phyloP scores from a whole-genome alignment of 129 eudicot genomes.

The Apium graveolens region DNA sequence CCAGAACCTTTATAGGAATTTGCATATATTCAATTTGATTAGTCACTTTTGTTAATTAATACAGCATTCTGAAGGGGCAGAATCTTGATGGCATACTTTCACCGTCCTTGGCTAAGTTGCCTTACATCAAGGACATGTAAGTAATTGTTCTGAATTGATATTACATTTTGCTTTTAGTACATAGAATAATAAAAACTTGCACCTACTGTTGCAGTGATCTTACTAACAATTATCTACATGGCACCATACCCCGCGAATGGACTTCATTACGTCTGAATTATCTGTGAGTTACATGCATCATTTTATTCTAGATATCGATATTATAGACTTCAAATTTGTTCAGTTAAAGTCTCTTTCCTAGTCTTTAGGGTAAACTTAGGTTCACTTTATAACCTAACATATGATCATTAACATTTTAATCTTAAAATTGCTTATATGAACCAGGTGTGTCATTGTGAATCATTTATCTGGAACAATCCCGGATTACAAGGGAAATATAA shows the following conservation, averaged over 20 bases:
- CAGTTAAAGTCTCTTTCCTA: neutral
- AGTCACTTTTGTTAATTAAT: neutral
- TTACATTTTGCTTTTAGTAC: too few relatives aligned
- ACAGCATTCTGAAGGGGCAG: neutral
- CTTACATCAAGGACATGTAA: too few relatives aligned
- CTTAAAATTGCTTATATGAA: neutral
- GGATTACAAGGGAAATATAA: conserved; percentile 39
- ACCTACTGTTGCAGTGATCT: too few relatives aligned
- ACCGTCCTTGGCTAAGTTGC: neutral
- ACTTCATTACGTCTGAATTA: too few relatives aligned
- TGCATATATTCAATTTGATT: neutral
- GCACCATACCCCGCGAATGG: too few relatives aligned
- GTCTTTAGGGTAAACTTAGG: neutral
- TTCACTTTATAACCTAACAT: neutral
- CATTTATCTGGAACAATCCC: conserved; percentile 70
- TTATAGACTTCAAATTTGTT: too few relatives aligned
- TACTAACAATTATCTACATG: too few relatives aligned
- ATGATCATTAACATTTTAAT: too few relatives aligned
- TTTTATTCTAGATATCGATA: too few relatives aligned
- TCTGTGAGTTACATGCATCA: too few relatives aligned
- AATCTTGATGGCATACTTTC: neutral
- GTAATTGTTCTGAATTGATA: too few relatives aligned
- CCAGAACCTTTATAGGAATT: neutral
- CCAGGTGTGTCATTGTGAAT: conserved; percentile 39
- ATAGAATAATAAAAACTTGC: too few relatives aligned